These are phyloP conservation scores for Effrenium voratum DNA, from an alignment of 73 alveolate genomes.

Conservation along the genomic window DNA sequence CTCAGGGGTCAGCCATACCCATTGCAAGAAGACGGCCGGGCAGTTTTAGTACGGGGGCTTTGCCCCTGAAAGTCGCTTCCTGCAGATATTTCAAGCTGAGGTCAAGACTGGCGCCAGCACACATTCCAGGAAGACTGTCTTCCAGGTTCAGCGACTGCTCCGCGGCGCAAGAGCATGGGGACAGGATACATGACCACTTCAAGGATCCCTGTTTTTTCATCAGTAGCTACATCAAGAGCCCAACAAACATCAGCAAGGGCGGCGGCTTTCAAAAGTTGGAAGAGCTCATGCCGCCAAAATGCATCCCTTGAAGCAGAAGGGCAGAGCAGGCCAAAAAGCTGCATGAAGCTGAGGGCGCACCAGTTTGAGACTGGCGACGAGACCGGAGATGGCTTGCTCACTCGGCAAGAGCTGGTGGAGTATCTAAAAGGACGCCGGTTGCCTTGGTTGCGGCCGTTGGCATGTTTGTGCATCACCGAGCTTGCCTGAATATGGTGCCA, in stretches of 20 bases:
- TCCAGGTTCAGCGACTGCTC: constrained; percentile 75
- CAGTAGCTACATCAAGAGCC: too few relatives aligned
- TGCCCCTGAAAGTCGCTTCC: too few relatives aligned
- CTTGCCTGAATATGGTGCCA: not conserved
- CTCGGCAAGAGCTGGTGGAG: constrained; percentile 86
- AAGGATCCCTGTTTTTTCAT: too few relatives aligned
- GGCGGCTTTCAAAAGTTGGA: too few relatives aligned
- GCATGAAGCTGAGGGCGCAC: constrained; percentile 49
- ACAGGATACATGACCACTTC: not conserved
- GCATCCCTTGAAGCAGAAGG: too few relatives aligned
- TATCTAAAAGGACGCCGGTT: constrained; percentile 40
- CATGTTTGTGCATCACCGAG: not conserved
- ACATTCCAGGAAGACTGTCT: constrained; percentile 85
- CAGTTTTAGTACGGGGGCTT: too few relatives aligned
- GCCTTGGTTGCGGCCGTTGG: not conserved
- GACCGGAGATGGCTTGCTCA: constrained; percentile 57
- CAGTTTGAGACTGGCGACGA: constrained; percentile 82
- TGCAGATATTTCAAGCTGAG: not conserved
- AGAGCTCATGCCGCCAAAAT: too few relatives aligned
- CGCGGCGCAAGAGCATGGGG: not conserved
- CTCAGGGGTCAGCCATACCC: too few relatives aligned
- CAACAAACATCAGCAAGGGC: too few relatives aligned
- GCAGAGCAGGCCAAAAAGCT: too few relatives aligned
- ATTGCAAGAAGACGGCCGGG: too few relatives aligned
- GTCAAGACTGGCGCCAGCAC: constrained; percentile 78